A percentile compares a stretch with the other conserved stretches of the same genome.
phyloP scores from a whole-genome alignment of 2,329 filamentous ascomycete genomes.

The Fusarium sp. region DNA sequence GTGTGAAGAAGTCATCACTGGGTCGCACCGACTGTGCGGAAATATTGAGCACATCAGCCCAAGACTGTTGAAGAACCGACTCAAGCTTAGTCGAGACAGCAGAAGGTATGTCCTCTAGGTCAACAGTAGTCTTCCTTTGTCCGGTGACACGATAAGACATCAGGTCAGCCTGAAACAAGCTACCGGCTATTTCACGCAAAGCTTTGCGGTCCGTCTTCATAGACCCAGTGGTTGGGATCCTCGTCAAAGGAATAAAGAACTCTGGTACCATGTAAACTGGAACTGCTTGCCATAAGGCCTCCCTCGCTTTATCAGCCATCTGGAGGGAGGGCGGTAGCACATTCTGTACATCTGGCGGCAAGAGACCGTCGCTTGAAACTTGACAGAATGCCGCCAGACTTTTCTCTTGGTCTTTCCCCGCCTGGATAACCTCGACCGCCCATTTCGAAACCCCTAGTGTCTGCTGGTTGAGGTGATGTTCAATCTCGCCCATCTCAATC shows the following conservation, averaged over 20 bases:
- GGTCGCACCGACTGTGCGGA: background rate
- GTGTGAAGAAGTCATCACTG: background rate
- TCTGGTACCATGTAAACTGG: background rate
- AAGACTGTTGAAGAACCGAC: background rate
- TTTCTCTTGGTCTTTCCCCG: background rate
- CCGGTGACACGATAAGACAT: background rate
- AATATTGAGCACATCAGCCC: background rate
- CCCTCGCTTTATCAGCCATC: background rate
- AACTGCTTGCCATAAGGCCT: background rate
- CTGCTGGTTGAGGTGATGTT: conserved; percentile 7
- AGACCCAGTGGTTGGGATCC: background rate
- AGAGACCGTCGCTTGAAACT: background rate
- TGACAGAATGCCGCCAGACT: background rate
- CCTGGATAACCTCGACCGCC: background rate
- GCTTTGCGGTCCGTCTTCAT: conserved; percentile 5
- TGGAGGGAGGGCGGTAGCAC: background rate
- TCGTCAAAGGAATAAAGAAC: background rate
- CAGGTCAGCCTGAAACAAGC: background rate
- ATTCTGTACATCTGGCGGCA: background rate
- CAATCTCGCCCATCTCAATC: conserved; percentile 44
- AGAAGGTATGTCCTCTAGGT: background rate
- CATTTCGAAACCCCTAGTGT: background rate
- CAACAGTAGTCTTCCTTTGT: too few species aligned
- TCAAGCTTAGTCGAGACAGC: background rate
- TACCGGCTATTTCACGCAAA: background rate